Evolutionary conservation across 371 early-diverging fungal species (phyloP), one percentile per base, ranked within the genome.

Genomic region (Globomyces sp.): DNA sequence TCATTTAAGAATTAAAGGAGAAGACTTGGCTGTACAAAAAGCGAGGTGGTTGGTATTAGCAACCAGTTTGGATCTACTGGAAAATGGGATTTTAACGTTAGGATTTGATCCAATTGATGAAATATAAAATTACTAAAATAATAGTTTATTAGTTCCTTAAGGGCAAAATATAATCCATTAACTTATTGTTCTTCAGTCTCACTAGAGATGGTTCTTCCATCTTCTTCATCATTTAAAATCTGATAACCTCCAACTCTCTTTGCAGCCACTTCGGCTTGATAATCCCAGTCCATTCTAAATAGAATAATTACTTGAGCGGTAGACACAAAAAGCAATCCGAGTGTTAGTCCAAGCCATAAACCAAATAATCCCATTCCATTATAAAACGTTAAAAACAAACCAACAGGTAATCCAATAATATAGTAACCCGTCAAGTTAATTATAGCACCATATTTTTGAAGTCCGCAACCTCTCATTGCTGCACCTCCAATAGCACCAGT

Each of bases 211-310:
- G 24, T 24, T 24, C 24, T 24, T 24, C 24, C 24, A 24, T 24
- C 24, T 24, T 24, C 24, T 24, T 24, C 24, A 24, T 24, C 24
- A 24, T 24, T 24, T 24, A 24, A 24, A 49, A 13, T 11, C 11
- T 49, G 11, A 13, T 49, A 49, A 13, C 49, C 13, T 11, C 57
- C 57, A 13, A 63, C 58, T 5, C 72, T 49, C 36, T 60, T 50
- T 24, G 55, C 68, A 0, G 77, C 77, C 11, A 68, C 60, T 9
- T 60, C 64, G 0, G 72, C 71, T 55, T 79, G 76, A 47, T 53
- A 43, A 8, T 24, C 42, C 79, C 79, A 79, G 57, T 76, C 69
- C 66, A 72, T 63, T 6, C 70, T 44, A 13, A 8, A 68, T 4
- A 75, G 65, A 57, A 77, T 68, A 3, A 69, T 4, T 4, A 74